Conservation (phyloP, 2,329 filamentous ascomycete species). For the Rhynchosporium secalis region DNA sequence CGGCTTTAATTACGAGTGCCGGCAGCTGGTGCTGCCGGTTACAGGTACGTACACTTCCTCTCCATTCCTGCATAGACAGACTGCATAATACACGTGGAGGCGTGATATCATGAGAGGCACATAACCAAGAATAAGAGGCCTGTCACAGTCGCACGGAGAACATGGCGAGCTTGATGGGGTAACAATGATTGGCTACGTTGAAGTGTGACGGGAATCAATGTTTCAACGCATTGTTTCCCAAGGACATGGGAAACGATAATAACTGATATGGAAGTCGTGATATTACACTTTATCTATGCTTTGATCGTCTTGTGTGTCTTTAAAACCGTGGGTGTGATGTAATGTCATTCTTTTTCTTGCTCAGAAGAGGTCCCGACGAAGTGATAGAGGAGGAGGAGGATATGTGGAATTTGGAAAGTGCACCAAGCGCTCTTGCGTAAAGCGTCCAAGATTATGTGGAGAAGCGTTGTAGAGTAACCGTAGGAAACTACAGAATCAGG, state of each 20-base stretch:
- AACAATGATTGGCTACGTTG: not conserved
- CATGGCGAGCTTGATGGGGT: not conserved
- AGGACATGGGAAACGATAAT: not conserved
- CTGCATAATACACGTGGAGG: not conserved
- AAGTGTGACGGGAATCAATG: not conserved
- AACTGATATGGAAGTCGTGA: not conserved
- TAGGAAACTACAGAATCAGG: not conserved
- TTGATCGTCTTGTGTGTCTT: not conserved
- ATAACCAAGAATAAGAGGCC: not conserved
- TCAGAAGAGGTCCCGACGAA: no score
- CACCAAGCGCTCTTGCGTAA: no score
- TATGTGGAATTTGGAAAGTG: no score
- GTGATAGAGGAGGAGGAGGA: no score
- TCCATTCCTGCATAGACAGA: not conserved
- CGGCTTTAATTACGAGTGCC: not conserved
- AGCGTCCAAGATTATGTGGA: no score
- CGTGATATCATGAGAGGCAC: not conserved
- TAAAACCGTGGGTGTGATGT: constrained; percentile 2
- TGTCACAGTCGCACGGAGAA: not conserved
- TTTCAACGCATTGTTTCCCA: not conserved
- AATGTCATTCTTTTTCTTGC: not conserved
- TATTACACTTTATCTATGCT: not conserved
- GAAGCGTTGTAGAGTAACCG: no score
- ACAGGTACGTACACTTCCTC: not conserved
- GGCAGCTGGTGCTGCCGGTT: constrained; percentile 4